A percentile compares a stretch with the other conserved stretches of the same genome.
phyloP scores from a whole-genome alignment of 768 basidiomycete genomes.

The Podaxis pistillaris region DNA sequence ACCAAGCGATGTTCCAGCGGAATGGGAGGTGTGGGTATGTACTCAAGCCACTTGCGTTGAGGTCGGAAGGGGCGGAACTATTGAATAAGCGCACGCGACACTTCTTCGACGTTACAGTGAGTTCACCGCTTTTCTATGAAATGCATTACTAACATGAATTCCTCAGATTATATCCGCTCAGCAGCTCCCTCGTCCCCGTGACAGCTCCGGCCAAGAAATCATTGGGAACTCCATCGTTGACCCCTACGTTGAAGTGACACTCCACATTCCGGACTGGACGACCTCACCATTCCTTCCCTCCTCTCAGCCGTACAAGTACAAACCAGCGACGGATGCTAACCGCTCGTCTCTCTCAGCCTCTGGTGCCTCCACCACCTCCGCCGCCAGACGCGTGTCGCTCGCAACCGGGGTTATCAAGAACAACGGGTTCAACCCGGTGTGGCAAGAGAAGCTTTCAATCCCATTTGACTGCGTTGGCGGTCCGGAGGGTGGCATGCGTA shows the following conservation, averaged over 20 bases:
- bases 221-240: constrained; percentile 52
- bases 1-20: constrained; percentile 92
- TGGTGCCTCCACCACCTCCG: constrained; percentile 22
- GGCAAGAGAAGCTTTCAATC: constrained; percentile 68
- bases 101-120: constrained; percentile 61
- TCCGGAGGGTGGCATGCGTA: constrained; percentile 61
- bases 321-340: constrained; percentile 17
- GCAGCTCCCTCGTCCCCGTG: constrained; percentile 79
- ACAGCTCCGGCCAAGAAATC: constrained; percentile 65
- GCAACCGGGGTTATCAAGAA: constrained; percentile 70
- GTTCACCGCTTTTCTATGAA: constrained; percentile 10
- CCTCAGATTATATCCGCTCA: constrained; percentile 72
- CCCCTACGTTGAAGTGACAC: constrained; percentile 67
- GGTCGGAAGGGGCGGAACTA: constrained; percentile 60
- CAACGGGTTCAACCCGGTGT: constrained; percentile 92
- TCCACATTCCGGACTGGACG: constrained; percentile 78
- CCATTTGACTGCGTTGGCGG: constrained; percentile 72
- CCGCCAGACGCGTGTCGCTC: constrained; percentile 45
- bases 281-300: constrained; percentile 22
- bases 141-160: not conserved
- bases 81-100: constrained; percentile 54
- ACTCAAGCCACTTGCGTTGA: constrained; percentile 79
- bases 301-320: constrained; percentile 8
- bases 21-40: constrained; percentile 90
- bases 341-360: constrained; percentile 20